Conservation (phyloP, 2,329 filamentous ascomycete genomes). For the Tolypocladium guangdongense region DNA sequence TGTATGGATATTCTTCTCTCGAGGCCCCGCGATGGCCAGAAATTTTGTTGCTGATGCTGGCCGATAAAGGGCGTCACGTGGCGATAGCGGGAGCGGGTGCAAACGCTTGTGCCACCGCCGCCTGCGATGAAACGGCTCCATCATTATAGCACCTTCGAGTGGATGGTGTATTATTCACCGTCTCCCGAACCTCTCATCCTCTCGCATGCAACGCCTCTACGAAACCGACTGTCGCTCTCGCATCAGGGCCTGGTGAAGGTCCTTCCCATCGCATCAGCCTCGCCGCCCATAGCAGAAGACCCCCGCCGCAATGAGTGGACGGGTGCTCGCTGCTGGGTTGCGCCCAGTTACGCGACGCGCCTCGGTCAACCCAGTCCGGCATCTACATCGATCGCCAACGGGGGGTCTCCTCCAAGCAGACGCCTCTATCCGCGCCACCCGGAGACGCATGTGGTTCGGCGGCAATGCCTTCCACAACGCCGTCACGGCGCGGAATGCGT, state of each 20-base stretch:
- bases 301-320: slow-evolving; percentile 21
- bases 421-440: slow-evolving; percentile 47
- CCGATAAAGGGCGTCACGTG: slow-evolving; percentile 23
- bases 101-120: not conserved
- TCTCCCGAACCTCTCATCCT: not conserved
- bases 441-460: slow-evolving; percentile 62
- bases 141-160: no score
- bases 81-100: slow-evolving; percentile 12
- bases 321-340: slow-evolving; percentile 56
- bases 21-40: slow-evolving; percentile 15
- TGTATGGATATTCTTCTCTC: not conserved
- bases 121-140: not conserved
- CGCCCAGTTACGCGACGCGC: slow-evolving; percentile 55
- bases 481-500: slow-evolving; percentile 51
- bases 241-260: not conserved
- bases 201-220: not conserved
- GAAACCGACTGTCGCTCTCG: not conserved
- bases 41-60: slow-evolving; percentile 19
- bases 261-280: not conserved
- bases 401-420: slow-evolving; percentile 60
- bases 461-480: slow-evolving; percentile 80
- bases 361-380: slow-evolving; percentile 43
- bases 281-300: slow-evolving; percentile 1
- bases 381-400: slow-evolving; percentile 55
- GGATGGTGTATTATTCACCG: not conserved